Base-by-base conservation (phyloP, 2,329 filamentous ascomycete species). In the Phyllachora maydis region DNA sequence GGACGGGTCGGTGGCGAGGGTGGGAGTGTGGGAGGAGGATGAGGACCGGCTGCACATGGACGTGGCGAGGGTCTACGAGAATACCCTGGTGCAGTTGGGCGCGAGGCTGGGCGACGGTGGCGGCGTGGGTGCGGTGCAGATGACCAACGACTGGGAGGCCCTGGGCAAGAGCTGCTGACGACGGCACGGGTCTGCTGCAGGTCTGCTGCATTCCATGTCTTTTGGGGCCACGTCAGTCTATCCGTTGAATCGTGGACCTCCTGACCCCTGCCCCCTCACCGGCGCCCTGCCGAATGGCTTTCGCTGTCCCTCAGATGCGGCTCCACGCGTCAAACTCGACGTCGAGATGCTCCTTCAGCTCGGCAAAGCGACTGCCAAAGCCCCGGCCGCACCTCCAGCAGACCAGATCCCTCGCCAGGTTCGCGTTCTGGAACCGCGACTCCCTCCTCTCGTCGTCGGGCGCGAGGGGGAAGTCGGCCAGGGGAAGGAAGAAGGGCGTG, bases 371-470 rank as follows among this genome's bases (percentile, higher is more conserved):
- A 33, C 77, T 78, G 11, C 61, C 64, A 47, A 88, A 93, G 24
- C 66, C 62, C 43, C 46, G 49, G 2, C 68, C 67, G 49, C 88
- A 95, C 24, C 78, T 60, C 85, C 88, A 95, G 44, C 88, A 95
- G 31, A 50, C 49, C 44, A 92, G 58, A 28, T 81, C 70, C 29
- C 49, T 46, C 17, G 58, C 50, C 31, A 82, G 46, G 46, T 74
- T 82, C 11, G 59, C 56, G 25, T 38, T 38, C 26, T 59, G 50
- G 28, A 46, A 47, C 0, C 50, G 54, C 1, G 66, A 59, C 26
- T 66, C 41, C 32, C 71, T 56, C 28, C 79, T 52, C 21, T 49
- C 45, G 42, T 90, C 79, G 26, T 71, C 63, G 14, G 52, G 31
- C 0, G 58, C 54, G 15, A 95, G 49, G 4, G 88, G 85, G 23